A percentile compares a stretch with the other conserved stretches of the same genome.
Conservation (phyloP, 331 rosid species). For the Cydonia oblonga region DNA sequence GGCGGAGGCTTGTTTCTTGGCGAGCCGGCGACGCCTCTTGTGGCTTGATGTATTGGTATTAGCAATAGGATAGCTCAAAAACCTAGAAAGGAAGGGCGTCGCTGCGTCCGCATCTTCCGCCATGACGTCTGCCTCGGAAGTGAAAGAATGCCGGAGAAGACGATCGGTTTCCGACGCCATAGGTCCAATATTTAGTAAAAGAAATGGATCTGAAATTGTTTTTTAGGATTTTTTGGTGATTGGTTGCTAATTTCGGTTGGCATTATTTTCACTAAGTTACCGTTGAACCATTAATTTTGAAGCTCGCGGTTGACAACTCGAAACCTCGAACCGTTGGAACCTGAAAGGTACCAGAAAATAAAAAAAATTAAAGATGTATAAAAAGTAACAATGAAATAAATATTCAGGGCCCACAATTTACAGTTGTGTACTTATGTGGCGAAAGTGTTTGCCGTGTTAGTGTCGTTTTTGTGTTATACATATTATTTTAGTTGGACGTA, state of each 20-base stretch:
- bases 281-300: not conserved
- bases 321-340: not conserved
- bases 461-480: no score
- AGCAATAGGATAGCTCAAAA: constrained; percentile 9
- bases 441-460: no score
- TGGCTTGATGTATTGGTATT: not conserved
- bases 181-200: not conserved
- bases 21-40: constrained; percentile 15
- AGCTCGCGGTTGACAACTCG: not conserved
- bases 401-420: no score
- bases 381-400: not conserved
- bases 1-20: constrained; percentile 3
- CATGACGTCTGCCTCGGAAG: not conserved
- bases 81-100: constrained; percentile 6
- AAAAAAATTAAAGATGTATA: no score
- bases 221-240: not conserved
- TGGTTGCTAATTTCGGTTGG: not conserved
- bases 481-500: no score
- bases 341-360: not conserved
- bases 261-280: not conserved
- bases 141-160: constrained; percentile 27
- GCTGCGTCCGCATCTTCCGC: not conserved
- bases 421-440: no score
- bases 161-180: constrained; percentile 14
- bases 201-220: not conserved